Evolutionary conservation across 2,329 filamentous ascomycete species (phyloP), one percentile per base, ranked within the genome.

Genomic region (Ascochyta pisi): DNA sequence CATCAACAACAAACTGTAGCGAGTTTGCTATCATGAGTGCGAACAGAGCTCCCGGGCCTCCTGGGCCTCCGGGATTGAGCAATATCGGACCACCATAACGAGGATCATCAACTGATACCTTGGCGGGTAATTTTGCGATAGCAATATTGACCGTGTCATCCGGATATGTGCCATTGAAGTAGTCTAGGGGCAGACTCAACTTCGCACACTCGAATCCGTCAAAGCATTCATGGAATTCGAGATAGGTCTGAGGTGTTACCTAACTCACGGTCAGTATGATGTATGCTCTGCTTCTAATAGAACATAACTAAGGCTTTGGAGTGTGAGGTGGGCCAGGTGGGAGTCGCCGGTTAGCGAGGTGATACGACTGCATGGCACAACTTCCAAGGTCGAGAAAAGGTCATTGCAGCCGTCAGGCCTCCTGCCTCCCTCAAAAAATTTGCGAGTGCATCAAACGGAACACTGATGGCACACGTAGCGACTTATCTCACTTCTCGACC

Each of bases 11-110:
- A 15, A 52, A 58, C 44, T 71, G 73, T 16, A 76, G 35, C 4
- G 58, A 19, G 15, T 52, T 54, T 13, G 69, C 76, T 23, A 56
- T 24, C 7, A 42, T 6, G 4, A 73, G 50, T 2, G 74, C 68
- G 16, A 75, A 66, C 3, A 60, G 49, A 13, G 76, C 66, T 24
- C 79, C 78, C 9, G 75, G 71, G 13, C 76, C 78, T 23, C 78
- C 77, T 1, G 78, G 78, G 1, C 79, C 78, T 5, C 78, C 78
- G 8, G 78, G 79, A 34, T 81, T 81, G 55, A 78, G 58, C 10
- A 80, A 52, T 7, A 80, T 63, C 2, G 77, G 71, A 1, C 77
- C 77, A n/a, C 71, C 75, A 66, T 79, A 79, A 6, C 70, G 63
- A 26, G 70, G 62, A 45, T 76, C 70, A 16, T 69, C 61, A 1